Evolutionary conservation across 495 filamentous ascomycete genomes (phyloP), one percentile per base, ranked within the genome.

Genomic region (Hypomontagnella submonticulosa): DNA sequence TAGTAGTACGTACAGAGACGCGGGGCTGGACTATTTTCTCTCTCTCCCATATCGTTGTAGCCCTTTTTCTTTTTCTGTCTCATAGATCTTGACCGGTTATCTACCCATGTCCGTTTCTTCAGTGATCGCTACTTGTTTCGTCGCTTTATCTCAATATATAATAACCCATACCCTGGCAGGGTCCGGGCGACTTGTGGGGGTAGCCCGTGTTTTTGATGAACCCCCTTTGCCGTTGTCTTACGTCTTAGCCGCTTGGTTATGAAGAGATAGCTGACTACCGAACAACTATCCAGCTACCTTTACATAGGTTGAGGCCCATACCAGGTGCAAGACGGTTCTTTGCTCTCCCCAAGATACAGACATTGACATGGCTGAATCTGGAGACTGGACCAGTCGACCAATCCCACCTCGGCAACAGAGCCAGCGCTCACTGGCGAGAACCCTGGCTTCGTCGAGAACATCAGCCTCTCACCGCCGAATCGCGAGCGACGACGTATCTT

Each of bases 351-450:
- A 33, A 19, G 10, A 37, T 30, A 43, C 16, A 19, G 40, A 20
- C 30, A n/a, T 40, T 60, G 55, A 54, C 4, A 59, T 59, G 55
- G 48, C 48, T 8, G 55, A 66, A 8, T 30, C 38, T 27, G 23
- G 11, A 6, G 33, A 44, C 4, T 60, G n/a, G 56, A 43, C 32
- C 16, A 15, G 42, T 44, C 62, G 27, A 41, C 16, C 34, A 9
- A 32, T 36, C 41, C 55, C 37, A 16, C 23, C 42, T 20, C 23
- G 23, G 23, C 42, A 15, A 27, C 55, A 30, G 4, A 42, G 55
- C 33, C 55, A 42, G 30, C 56, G 10, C n/a, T 50, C 63, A 16
- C 0, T 49, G 5, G 13, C 34, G 16, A 55, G 56, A 27, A 52
- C 19, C 16, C 27, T 32, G 20, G 11, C 42, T 16, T 54, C 50